Percentiles rank a stretch among this genome's conserved stretches.
Conservation (phyloP, 305 asterid genomes). For the Solanum hybrid region DNA sequence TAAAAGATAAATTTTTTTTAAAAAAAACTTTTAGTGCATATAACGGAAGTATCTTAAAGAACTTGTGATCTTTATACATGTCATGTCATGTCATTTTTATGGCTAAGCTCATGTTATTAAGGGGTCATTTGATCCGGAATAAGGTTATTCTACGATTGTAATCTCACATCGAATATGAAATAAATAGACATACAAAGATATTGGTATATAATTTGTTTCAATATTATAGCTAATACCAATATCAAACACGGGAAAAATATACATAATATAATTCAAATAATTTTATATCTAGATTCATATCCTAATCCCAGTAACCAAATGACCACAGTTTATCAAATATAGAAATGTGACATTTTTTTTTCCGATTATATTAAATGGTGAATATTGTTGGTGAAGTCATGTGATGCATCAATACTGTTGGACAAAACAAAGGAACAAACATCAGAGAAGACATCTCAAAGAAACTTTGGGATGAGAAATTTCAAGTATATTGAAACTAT, state of each 20-base stretch:
- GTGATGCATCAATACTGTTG: constrained; percentile 77
- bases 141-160: neutral
- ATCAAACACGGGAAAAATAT: neutral
- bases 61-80: neutral
- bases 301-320: neutral
- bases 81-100: neutral
- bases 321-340: neutral
- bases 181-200: neutral
- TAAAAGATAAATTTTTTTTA: neutral
- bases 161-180: neutral
- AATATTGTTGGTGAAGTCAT: constrained; percentile 27
- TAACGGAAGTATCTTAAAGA: neutral
- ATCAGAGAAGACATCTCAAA: constrained; percentile 47
- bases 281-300: neutral
- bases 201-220: neutral
- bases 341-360: neutral
- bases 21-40: neutral
- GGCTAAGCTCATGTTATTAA: neutral
- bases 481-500: constrained; percentile 50
- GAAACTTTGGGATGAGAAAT: constrained; percentile 68
- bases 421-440: constrained; percentile 26
- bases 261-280: neutral
- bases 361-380: neutral
- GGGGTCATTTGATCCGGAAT: neutral
- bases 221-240: neutral